Base-by-base conservation (phyloP, 2,329 filamentous ascomycete genomes). In the Pseudogymnoascus sp. region DNA sequence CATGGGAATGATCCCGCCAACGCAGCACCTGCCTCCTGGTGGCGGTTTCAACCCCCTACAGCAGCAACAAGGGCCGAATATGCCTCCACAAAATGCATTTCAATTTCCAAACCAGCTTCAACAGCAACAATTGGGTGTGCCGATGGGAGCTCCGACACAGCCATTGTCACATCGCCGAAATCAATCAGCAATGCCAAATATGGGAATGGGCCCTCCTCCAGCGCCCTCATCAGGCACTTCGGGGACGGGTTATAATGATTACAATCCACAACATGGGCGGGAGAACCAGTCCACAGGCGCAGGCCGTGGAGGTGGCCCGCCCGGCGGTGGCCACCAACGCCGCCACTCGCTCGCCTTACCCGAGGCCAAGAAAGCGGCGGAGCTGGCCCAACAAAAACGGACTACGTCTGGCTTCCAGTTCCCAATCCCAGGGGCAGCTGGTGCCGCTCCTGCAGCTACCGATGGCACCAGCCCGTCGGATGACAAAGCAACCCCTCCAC, bases 301-400 rank as follows among this genome's bases (percentile, higher is more conserved):
- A 70, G 88, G 88, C 65, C 88, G 92, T 71, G 88, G 88, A 66
- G 88, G 88, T 65, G 81, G 83, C 62, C 82, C 85, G 65, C 81
- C 86, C 65, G 87, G 83, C 63, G 84, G 87, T 71, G 93, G 93
- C 65, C 95, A 99, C 74, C 89, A 96, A 76, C 87, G 95, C 73
- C 88, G 95, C 76, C 95, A 99, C 78, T 99, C 95, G 18, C 82
- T 99, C 67, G 95, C 93, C 66, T 81, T 99, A 67, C 91, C 93
- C 38, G 95, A 99, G 76, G 95, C 95, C 59, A 97, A 96, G 79
- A 97, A 97, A 80, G 95, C 95, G 58, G 95, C 95, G 63, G 95
- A 99, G 75, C 79, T 96, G 67, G 95, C 95, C 59, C 95, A 99
- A 78, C 93, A 96, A 81, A 97, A 97, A 79, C 85, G 93, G 75